Evolutionary conservation across 805 yeast species (phyloP), one percentile per base, ranked within the genome.

Genomic region (Isabelozyma heimii): DNA sequence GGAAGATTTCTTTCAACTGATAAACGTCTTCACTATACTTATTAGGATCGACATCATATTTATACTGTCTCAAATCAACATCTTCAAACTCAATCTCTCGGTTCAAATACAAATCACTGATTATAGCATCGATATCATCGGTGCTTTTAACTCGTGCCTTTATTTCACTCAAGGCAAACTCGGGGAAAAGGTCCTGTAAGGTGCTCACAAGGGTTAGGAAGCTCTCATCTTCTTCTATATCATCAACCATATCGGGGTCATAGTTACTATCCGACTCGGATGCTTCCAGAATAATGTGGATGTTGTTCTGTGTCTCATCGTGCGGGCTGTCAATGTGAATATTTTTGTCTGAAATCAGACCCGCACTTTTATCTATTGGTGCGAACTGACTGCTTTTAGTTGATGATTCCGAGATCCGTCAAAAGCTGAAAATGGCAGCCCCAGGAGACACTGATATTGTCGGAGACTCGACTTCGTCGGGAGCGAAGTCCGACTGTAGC

Each of bases 1-100:
- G 85, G 50, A 82, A 81, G 62, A 82, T 71, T 12, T 70, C 74
- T 43, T 59, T 54, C 28, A 78, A 54, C 27, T 58, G 61, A 48
- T 50, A 50, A 10, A 62, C 66, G 2, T 53, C 52, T 1, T 45
- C 47, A 9, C 15, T 12, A 28, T 12, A 30, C 15, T 37, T 45
- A 38, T 16, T 38, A 7, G 27, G 37, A 16, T 42, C 20, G 12
- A n/a, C 33, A 17, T 39, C 17, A n/a, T 33, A 28, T 41, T 40
- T 38, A 30, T 24, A 15, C n/a, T 45, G 10, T 26, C 9, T 20
- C 8, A 14, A 13, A 26, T 10, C 17, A 30, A 9, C 10, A 13
- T 30, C 35, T 30, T 30, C 35, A 24, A n/a, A 37, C 27, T 35
- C 35, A 9, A 40, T 49, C 38, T 51, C 50, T 16, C 50, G 47